Evolutionary conservation across 768 basidiomycete genomes (phyloP), one percentile per base, ranked within the genome.

Genomic region (Coprinellus aureogranulatus): DNA sequence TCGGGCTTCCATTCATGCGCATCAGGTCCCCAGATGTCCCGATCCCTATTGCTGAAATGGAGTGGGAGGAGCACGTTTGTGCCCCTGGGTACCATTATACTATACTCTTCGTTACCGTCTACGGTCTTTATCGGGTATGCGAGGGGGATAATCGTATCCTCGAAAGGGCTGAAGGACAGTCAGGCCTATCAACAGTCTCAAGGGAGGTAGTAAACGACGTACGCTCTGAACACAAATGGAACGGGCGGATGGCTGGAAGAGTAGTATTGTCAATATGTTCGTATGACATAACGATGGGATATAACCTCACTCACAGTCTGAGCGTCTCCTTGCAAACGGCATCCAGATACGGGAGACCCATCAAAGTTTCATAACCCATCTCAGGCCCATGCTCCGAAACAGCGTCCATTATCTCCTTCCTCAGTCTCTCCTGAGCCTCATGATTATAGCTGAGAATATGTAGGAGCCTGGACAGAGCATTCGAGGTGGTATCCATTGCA

Each of bases 1-100:
- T 81, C 79, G 0, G 80, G 81, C 47, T 77, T 81, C 72, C 78
- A 81, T 57, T 79, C 75, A 11, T 67, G 34, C 2, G 76, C 76
- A 58, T 82, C 80, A 3, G 72, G 69, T 10, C 81, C 81, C 80
- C 79, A 83, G 16, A 81, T 60, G 12, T 69, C 69, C 18, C 66
- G 68, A 34, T 72, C 72, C 0, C 71, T 65, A 56, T 81, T 81
- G 2, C 71, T 73, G 41, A 34, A 75, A 69, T 50, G 71, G 42
- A 64, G 70, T 57, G 57, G 78, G 53, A 52, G 63, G 26, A 34
- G 58, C n/a, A 68, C 47, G 18, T 61, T 61, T 1, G 79, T 80
- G 31, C 72, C 72, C 39, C 74, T 73, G 0, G 72, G 68, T 12
- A 82, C 67, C 0, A 65, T 44, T 1, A 82, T 62, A 37, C 76